phyloP scores from a whole-genome alignment of 2,329 filamentous ascomycete genomes.

The Pestalotiopsis sp. region DNA sequence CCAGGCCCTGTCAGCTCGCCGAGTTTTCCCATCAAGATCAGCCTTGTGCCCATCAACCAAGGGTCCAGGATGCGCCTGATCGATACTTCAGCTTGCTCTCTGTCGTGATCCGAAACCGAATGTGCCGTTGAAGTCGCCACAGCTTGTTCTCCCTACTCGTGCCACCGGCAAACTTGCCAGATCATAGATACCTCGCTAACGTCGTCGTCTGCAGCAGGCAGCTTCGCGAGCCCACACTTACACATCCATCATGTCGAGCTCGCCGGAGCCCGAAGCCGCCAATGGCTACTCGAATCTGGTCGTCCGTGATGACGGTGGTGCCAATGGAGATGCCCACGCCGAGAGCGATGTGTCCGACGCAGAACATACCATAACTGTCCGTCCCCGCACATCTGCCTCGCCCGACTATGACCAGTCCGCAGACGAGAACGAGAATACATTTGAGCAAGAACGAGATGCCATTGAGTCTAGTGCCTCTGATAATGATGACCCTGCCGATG shows the following conservation, averaged over 20 bases:
- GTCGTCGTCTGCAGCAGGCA: slow-evolving; percentile 58
- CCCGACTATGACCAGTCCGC: slow-evolving; percentile 34
- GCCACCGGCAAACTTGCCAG: slow-evolving; percentile 27
- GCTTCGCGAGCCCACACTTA: slow-evolving; percentile 60
- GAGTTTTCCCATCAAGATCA: slow-evolving; percentile 48
- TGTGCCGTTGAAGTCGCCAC: slow-evolving; percentile 36
- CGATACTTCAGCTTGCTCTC: slow-evolving; percentile 36
- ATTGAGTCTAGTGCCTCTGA: slow-evolving; percentile 49
- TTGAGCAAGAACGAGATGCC: slow-evolving; percentile 35
- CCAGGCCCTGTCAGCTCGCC: slow-evolving; percentile 27
- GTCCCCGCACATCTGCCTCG: slow-evolving; percentile 46
- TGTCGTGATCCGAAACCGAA: slow-evolving; percentile 34
- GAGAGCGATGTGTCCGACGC: slow-evolving; percentile 80
- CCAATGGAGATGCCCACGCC: slow-evolving; percentile 50
- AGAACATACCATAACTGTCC: slow-evolving; percentile 57
- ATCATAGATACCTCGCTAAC: slow-evolving; percentile 25
- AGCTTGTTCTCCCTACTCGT: slow-evolving; percentile 29
- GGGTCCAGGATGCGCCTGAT: slow-evolving; percentile 37
- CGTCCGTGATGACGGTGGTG: slow-evolving; percentile 42
- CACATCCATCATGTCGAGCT: slow-evolving; percentile 60
- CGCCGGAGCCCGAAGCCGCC: slow-evolving; percentile 62
- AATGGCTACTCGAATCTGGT: slow-evolving; percentile 66
- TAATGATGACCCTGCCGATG: slow-evolving; percentile 62
- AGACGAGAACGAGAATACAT: slow-evolving; percentile 36
- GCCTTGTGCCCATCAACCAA: slow-evolving; percentile 51